Percentiles rank a stretch among this genome's conserved stretches.
phyloP scores from a whole-genome alignment of 768 basidiomycete species.

The Trametes punicea region DNA sequence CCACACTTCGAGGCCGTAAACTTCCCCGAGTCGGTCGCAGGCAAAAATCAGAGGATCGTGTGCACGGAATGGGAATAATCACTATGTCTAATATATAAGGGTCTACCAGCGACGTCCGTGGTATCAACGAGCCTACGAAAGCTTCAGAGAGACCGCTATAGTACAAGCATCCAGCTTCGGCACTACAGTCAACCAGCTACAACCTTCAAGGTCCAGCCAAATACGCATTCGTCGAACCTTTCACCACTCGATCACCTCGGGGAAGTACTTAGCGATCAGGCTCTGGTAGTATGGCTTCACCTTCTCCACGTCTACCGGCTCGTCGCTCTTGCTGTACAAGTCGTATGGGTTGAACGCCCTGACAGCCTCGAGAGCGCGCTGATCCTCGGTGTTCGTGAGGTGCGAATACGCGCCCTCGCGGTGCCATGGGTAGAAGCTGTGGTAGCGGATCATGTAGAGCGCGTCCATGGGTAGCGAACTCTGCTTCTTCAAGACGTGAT shows the following conservation, averaged over 20 bases:
- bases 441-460: constrained; percentile 90
- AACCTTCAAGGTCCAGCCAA: not conserved
- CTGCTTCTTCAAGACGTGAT: constrained; percentile 81
- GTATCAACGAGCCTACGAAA: not conserved
- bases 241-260: constrained; percentile 76
- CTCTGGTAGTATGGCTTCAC: constrained; percentile 81
- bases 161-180: constrained; percentile 1
- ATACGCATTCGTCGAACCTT: not conserved
- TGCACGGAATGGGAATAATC: no score
- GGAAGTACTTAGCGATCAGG: constrained; percentile 86
- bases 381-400: constrained; percentile 71
- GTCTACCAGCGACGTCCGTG: not conserved
- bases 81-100: constrained; percentile 2
- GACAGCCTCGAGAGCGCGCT: constrained; percentile 64
- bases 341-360: constrained; percentile 92
- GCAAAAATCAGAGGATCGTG: not conserved
- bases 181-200: not conserved
- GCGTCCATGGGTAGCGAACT: constrained; percentile 76
- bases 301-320: constrained; percentile 54
- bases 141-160: not conserved
- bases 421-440: constrained; percentile 97
- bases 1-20: not conserved
- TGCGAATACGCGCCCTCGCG: constrained; percentile 82
- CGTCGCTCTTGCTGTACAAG: constrained; percentile 87
- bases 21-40: not conserved